Percentiles rank a stretch among this genome's conserved stretches.
Conservation (phyloP, 1,284 basidiomycete genomes). For the Trametes hirsuta region DNA sequence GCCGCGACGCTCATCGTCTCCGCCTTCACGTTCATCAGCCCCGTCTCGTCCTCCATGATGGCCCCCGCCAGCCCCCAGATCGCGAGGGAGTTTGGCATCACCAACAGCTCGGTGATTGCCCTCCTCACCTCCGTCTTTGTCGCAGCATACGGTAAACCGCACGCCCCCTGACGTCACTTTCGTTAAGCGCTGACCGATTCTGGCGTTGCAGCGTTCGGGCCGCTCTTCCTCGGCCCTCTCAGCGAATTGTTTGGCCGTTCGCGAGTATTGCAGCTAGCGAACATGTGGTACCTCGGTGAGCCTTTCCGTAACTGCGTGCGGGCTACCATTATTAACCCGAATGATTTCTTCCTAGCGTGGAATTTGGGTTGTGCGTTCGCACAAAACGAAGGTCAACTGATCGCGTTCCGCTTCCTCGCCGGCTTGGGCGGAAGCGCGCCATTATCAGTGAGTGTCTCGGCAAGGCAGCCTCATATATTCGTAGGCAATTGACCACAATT, state of each 20-base stretch:
- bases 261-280: slow-evolving; percentile 51
- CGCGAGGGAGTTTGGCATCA: slow-evolving; percentile 59
- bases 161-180: not conserved
- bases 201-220: slow-evolving; percentile 49
- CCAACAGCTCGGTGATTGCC: slow-evolving; percentile 52
- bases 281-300: slow-evolving; percentile 61
- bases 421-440: slow-evolving; percentile 70
- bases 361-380: slow-evolving; percentile 72
- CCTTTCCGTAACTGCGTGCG: slow-evolving; percentile 16
- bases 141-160: slow-evolving; percentile 54
- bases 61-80: slow-evolving; percentile 64
- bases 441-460: slow-evolving; percentile 46
- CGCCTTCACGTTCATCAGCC: slow-evolving; percentile 67
- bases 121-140: slow-evolving; percentile 72
- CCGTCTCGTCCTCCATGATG: slow-evolving; percentile 73
- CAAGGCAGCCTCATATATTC: not conserved
- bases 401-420: slow-evolving; percentile 68
- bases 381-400: slow-evolving; percentile 55
- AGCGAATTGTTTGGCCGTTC: slow-evolving; percentile 54
- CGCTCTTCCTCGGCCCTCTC: slow-evolving; percentile 57
- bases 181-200: not conserved
- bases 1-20: slow-evolving; percentile 63
- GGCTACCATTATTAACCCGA: not conserved
- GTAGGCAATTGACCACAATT: not conserved
- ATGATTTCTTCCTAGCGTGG: slow-evolving; percentile 48